These are phyloP conservation scores for Eucalyptus tenuipes DNA, from an alignment of 345 rosid genomes.

Conservation along the genomic window DNA sequence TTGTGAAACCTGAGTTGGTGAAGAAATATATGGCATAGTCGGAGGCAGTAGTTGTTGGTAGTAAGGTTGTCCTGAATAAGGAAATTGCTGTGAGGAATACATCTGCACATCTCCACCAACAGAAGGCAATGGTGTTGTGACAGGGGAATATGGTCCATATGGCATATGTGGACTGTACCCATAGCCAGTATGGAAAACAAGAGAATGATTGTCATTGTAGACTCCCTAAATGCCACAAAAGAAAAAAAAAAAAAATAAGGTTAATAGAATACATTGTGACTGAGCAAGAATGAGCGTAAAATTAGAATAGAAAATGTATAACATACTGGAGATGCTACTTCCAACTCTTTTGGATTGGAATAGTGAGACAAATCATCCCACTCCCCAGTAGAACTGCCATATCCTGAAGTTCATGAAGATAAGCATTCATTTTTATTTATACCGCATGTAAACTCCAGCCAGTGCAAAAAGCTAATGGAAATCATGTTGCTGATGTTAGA, in stretches of 20 bases:
- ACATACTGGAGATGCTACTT: slow-evolving; percentile 66
- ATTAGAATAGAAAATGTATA: neutral
- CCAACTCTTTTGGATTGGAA: slow-evolving; percentile 59
- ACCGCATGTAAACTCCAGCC: neutral
- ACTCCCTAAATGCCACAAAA: slow-evolving; percentile 36
- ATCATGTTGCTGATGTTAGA: neutral
- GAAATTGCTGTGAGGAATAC: slow-evolving; percentile 62
- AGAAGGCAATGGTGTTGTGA: slow-evolving; percentile 57
- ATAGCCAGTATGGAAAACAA: slow-evolving; percentile 72
- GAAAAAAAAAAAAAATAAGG: neutral
- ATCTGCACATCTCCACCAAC: slow-evolving; percentile 58
- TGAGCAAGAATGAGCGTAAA: neutral
- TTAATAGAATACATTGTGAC: neutral
- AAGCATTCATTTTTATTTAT: neutral
- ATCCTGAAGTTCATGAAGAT: slow-evolving; percentile 30
- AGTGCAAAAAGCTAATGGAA: neutral
- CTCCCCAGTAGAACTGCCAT: slow-evolving; percentile 48
- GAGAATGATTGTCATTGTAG: slow-evolving; percentile 64
- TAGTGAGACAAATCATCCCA: slow-evolving; percentile 74
- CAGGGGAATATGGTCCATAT: slow-evolving; percentile 84
- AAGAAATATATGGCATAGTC: slow-evolving; percentile 53
- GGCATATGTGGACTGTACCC: slow-evolving; percentile 83
- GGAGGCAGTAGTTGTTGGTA: slow-evolving; percentile 70
- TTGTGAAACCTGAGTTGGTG: slow-evolving; percentile 54
- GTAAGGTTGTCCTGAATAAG: slow-evolving; percentile 55